Conservation (phyloP, 331 rosid species). For the Quercus phellos region DNA sequence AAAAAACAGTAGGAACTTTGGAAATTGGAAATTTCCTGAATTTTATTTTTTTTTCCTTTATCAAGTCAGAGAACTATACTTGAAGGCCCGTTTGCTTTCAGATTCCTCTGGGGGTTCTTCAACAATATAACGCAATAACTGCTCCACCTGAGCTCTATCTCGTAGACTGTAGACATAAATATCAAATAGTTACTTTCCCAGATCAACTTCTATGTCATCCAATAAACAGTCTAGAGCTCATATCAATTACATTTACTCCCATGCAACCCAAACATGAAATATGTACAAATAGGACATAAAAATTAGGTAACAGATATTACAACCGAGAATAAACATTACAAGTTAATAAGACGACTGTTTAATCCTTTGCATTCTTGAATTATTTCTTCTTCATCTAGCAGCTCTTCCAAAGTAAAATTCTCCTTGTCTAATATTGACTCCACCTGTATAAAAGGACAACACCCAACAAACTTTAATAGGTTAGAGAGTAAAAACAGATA, state of each 20-base stretch:
- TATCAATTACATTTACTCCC: conserved; percentile 4
- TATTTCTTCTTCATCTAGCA: conserved; percentile 94
- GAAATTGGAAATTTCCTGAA: neutral
- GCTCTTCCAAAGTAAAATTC: conserved; percentile 90
- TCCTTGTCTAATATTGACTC: conserved; percentile 91
- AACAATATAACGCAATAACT: conserved; percentile 65
- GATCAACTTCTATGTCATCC: conserved; percentile 13
- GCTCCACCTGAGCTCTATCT: conserved; percentile 94
- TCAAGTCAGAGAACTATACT: conserved; percentile 42
- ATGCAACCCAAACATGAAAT: neutral
- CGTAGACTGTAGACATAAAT: conserved; percentile 58
- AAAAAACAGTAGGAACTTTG: neutral
- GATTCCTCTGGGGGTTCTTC: conserved; percentile 93
- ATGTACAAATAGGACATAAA: neutral
- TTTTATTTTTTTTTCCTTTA: neutral
- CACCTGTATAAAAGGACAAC: conserved; percentile 45
- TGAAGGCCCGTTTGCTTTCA: conserved; percentile 85
- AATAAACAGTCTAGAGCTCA: neutral
- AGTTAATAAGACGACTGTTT: conserved; percentile 93
- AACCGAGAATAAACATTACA: conserved; percentile 41
- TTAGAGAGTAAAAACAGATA: neutral
- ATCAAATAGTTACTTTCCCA: conserved; percentile 9
- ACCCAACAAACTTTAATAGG: neutral
- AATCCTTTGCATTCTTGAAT: conserved; percentile 99
- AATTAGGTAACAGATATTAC: neutral